These are phyloP conservation scores for Zymoseptoria ardabiliae DNA, from an alignment of 2,329 filamentous ascomycete species.

Conservation along the genomic window DNA sequence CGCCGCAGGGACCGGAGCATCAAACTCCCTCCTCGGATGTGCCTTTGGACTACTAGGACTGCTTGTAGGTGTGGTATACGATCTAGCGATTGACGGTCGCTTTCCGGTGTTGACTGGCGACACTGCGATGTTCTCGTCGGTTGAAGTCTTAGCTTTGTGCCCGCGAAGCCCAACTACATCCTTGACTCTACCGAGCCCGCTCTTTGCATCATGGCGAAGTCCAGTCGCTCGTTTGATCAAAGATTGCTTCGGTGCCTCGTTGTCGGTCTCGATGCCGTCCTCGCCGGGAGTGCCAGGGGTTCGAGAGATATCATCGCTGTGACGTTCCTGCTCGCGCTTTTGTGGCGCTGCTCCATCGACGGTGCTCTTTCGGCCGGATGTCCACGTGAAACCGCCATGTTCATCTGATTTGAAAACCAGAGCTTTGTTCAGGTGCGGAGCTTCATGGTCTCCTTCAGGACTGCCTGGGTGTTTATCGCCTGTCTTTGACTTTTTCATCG, in stretches of 20 bases:
- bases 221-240: conserved; percentile 74
- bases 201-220: conserved; percentile 71
- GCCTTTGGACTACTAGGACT: conserved; percentile 21
- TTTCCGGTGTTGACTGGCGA: conserved; percentile 14
- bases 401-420: conserved; percentile 54
- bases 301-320: conserved; percentile 16
- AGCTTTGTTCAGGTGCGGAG: conserved; percentile 22
- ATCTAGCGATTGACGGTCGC: conserved; percentile 18
- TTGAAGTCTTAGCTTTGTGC: conserved; percentile 32
- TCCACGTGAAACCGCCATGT: conserved; percentile 39
- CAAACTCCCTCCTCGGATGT: neutral
- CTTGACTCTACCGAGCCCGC: conserved; percentile 76
- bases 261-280: conserved; percentile 28
- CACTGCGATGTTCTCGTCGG: conserved; percentile 18
- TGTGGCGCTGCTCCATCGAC: conserved; percentile 39
- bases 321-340: conserved; percentile 14
- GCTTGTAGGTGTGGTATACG: conserved; percentile 22
- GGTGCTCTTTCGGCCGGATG: conserved; percentile 41
- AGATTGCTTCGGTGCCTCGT: conserved; percentile 34
- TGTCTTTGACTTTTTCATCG: conserved; percentile 51
- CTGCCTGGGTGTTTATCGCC: conserved; percentile 6
- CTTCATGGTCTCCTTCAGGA: conserved; percentile 9
- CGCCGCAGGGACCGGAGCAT: conserved; percentile 1
- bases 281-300: conserved; percentile 15
- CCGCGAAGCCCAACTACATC: conserved; percentile 62